A percentile compares a stretch with the other conserved stretches of the same genome.
phyloP scores from a whole-genome alignment of 2,329 filamentous ascomycete genomes.

The Fusarium sulawesiense region DNA sequence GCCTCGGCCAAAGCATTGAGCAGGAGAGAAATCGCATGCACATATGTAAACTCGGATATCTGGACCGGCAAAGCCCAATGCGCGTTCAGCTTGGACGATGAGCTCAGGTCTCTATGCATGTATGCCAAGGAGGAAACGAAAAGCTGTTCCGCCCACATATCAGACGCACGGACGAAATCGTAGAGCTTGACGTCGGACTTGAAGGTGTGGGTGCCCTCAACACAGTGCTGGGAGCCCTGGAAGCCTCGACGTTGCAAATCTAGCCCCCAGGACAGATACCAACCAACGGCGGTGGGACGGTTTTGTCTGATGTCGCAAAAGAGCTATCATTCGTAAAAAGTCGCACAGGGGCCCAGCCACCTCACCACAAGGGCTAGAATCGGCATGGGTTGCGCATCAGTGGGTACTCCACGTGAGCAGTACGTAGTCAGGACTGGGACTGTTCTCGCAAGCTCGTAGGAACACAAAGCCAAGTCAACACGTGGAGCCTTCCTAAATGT shows the following conservation, averaged over 20 bases:
- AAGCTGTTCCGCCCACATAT: slow-evolving; percentile 40
- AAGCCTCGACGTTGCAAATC: slow-evolving; percentile 25
- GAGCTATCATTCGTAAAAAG: slow-evolving; percentile 39
- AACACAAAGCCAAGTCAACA: slow-evolving; percentile 44
- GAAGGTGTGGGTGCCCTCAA: slow-evolving; percentile 31
- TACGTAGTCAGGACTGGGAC: slow-evolving; percentile 38
- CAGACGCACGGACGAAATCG: slow-evolving; percentile 34
- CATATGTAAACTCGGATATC: neutral
- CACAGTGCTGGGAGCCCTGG: slow-evolving; percentile 38
- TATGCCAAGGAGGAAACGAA: slow-evolving; percentile 43
- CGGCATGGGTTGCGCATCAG: slow-evolving; percentile 47
- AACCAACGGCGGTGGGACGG: slow-evolving; percentile 38
- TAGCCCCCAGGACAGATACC: slow-evolving; percentile 19
- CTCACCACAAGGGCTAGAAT: slow-evolving; percentile 42
- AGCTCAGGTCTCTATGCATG: slow-evolving; percentile 27
- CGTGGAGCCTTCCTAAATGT: slow-evolving; percentile 45
- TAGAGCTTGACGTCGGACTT: slow-evolving; percentile 35
- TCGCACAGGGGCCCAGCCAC: slow-evolving; percentile 44
- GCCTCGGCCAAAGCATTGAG: neutral
- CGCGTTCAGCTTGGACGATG: slow-evolving; percentile 5
- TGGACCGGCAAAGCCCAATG: neutral
- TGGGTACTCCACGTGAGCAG: slow-evolving; percentile 48
- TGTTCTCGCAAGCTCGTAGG: slow-evolving; percentile 43
- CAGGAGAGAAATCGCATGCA: neutral
- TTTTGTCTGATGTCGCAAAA: slow-evolving; percentile 38